Conservation (phyloP, 805 yeast species). For the Barnettozyma californica region DNA sequence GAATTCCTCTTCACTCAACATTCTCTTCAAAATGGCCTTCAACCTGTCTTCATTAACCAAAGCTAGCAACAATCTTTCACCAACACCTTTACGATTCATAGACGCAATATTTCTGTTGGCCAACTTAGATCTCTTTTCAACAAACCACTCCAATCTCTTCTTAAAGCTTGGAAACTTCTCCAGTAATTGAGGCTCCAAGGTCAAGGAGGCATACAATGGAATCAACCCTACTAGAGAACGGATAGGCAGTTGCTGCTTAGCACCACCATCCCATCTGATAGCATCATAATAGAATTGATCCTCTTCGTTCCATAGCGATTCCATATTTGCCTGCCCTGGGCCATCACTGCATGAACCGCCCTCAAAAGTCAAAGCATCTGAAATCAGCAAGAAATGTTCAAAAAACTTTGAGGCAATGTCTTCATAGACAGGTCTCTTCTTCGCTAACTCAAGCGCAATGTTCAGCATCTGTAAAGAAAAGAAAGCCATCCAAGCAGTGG, state of each 20-base stretch:
- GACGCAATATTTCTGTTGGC: slow-evolving; percentile 83
- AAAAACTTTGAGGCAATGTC: slow-evolving; percentile 92
- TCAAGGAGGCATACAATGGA: slow-evolving; percentile 84
- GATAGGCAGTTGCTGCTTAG: slow-evolving; percentile 69
- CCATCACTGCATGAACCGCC: slow-evolving; percentile 28
- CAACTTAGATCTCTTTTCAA: slow-evolving; percentile 59
- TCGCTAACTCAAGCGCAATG: slow-evolving; percentile 86
- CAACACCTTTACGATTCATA: slow-evolving; percentile 69
- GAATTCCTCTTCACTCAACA: slow-evolving; percentile 85
- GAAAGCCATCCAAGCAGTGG: slow-evolving; percentile 98
- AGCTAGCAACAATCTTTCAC: slow-evolving; percentile 74
- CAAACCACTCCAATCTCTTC: slow-evolving; percentile 79
- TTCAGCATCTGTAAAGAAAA: slow-evolving; percentile 86
- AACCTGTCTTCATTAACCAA: slow-evolving; percentile 78
- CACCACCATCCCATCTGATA: slow-evolving; percentile 71
- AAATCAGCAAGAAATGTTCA: slow-evolving; percentile 85
- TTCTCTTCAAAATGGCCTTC: slow-evolving; percentile 63
- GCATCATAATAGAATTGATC: slow-evolving; percentile 90
- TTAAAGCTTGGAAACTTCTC: slow-evolving; percentile 77
- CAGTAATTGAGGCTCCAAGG: slow-evolving; percentile 79
- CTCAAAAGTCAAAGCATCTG: slow-evolving; percentile 85
- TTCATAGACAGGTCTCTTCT: slow-evolving; percentile 79
- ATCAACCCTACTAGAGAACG: slow-evolving; percentile 88
- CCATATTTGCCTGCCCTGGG: slow-evolving; percentile 35
- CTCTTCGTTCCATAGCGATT: slow-evolving; percentile 82